Evolutionary conservation across 352 stramenopile genomes (phyloP).

Genomic region (Pythium oligandrum): DNA sequence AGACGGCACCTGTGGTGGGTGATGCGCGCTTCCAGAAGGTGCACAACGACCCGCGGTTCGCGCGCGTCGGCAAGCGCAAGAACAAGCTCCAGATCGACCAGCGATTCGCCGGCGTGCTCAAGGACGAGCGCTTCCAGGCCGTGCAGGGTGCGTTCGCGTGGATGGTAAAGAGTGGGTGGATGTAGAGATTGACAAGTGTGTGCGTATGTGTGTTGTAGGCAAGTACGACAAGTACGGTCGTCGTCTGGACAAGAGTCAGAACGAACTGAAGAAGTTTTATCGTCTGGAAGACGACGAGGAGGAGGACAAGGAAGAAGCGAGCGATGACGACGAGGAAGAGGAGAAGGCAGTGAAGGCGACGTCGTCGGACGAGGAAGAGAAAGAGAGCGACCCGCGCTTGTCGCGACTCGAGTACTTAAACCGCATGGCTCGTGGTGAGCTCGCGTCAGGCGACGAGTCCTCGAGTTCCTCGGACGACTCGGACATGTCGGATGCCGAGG

Average conservation of each 20-base stretch:
- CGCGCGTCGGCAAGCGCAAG: slow-evolving; percentile 70
- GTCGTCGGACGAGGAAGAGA: slow-evolving; percentile 28
- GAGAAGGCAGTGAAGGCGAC: slow-evolving; percentile 19
- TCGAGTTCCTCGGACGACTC: slow-evolving; percentile 48
- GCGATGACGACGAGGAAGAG: slow-evolving; percentile 21
- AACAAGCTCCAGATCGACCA: slow-evolving; percentile 82
- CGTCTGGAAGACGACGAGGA: slow-evolving; percentile 48
- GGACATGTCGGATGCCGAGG: slow-evolving; percentile 41
- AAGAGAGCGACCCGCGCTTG: slow-evolving; percentile 53
- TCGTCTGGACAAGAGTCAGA: slow-evolving; percentile 70
- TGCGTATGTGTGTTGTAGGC: slow-evolving; percentile 9
- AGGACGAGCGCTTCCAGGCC: slow-evolving; percentile 77
- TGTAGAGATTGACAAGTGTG: neutral
- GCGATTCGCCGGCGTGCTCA: slow-evolving; percentile 65
- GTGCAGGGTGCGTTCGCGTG: slow-evolving; percentile 34
- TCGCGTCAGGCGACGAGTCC: slow-evolving; percentile 42
- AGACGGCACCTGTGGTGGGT: slow-evolving; percentile 25
- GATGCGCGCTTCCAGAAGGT: slow-evolving; percentile 84
- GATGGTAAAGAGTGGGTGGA: neutral
- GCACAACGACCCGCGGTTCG: slow-evolving; percentile 84
- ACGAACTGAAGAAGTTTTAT: slow-evolving; percentile 82
- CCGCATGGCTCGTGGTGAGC: slow-evolving; percentile 78
- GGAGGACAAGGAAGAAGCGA: slow-evolving; percentile 9
- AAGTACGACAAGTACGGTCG: slow-evolving; percentile 88
- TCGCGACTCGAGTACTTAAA: slow-evolving; percentile 84